Evolutionary conservation across 1,284 basidiomycete species (phyloP).

Genomic region (Ganoderma boninense): DNA sequence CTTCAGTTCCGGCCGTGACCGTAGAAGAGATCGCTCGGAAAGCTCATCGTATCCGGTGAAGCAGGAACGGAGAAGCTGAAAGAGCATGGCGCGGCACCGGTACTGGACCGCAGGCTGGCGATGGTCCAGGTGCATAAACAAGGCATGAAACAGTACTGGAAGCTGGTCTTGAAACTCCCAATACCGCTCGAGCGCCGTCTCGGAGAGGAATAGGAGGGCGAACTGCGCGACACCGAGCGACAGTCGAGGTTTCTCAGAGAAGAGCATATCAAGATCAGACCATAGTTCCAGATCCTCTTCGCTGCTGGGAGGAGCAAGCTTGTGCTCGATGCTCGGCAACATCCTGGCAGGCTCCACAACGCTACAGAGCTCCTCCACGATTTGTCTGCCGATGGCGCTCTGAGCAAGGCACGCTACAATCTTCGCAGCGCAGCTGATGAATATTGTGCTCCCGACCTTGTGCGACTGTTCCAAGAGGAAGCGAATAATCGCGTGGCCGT

Average conservation of each 20-base stretch:
- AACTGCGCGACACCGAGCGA: conserved; percentile 85
- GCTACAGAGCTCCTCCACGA: conserved; percentile 86
- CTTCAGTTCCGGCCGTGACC: conserved; percentile 57
- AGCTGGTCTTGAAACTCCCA: conserved; percentile 80
- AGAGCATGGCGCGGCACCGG: conserved; percentile 78
- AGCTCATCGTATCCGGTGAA: conserved; percentile 76
- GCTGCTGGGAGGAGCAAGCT: conserved; percentile 70
- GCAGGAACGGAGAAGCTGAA: conserved; percentile 85
- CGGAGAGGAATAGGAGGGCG: conserved; percentile 87
- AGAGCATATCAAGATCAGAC: conserved; percentile 78
- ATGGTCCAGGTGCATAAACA: conserved; percentile 89
- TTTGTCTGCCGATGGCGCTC: conserved; percentile 75
- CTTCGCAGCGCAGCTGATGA: conserved; percentile 82
- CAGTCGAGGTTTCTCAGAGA: conserved; percentile 73
- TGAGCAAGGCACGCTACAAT: conserved; percentile 89
- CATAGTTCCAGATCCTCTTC: conserved; percentile 77
- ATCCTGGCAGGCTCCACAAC: conserved; percentile 88
- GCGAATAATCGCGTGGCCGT: conserved; percentile 83
- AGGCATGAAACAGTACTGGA: conserved; percentile 80
- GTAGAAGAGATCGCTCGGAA: conserved; percentile 58
- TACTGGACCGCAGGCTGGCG: conserved; percentile 74
- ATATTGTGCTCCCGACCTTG: conserved; percentile 82
- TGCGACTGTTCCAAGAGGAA: conserved; percentile 91
- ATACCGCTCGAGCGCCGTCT: conserved; percentile 81
- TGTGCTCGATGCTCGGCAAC: conserved; percentile 79